Base-by-base conservation (phyloP, 2,329 filamentous ascomycete species). In the Coleophoma crateriformis region DNA sequence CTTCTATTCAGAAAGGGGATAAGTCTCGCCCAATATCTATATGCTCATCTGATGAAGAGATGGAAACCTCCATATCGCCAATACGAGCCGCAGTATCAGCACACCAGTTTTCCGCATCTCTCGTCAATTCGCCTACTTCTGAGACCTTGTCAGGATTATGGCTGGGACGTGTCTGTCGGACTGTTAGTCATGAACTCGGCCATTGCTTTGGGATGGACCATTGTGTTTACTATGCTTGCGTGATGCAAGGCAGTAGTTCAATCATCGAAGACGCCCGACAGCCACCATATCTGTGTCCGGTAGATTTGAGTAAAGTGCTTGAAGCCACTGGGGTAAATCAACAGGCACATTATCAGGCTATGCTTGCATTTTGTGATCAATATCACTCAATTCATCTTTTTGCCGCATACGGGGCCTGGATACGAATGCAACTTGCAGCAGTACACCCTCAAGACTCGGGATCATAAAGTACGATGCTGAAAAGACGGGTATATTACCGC, bases 191-290 rank as follows among this genome's bases (percentile, higher is more conserved):
- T 59, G 84, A 88, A 58, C 64, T 88, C 0, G 80, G 82, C 0
- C 85, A 87, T 61, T 88, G 83, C 58, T 75, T 88, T 35, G 81
- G 78, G 0, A 71, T 88, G 13, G 83, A 65, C 7, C 84, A 88
- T 60, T 88, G 85, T 59, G 67, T 77, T 0, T 85, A 81, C 57
- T 84, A 81, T 55, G 79, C 82, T 0, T 87, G 82, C 55, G 70
- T 74, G 2, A 84, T 85, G 81, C 82, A 86, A 60, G 73, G 77
- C 4, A 81, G 78, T 1, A 74, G 75, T 0, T 70, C 73, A 1
- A 68, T 84, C 37, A 68, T 64, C 0, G 83, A 86, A 61, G 82
- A 85, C 58, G 68, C 73, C 2, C 66, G 81, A 39, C 81, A 85
- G 58, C 81, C 82, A 20, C 81, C 81, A 1, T 85, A 82, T 55